phyloP scores from a whole-genome alignment of 2,329 filamentous ascomycete genomes.

The Pleurostoma richardsiae region DNA sequence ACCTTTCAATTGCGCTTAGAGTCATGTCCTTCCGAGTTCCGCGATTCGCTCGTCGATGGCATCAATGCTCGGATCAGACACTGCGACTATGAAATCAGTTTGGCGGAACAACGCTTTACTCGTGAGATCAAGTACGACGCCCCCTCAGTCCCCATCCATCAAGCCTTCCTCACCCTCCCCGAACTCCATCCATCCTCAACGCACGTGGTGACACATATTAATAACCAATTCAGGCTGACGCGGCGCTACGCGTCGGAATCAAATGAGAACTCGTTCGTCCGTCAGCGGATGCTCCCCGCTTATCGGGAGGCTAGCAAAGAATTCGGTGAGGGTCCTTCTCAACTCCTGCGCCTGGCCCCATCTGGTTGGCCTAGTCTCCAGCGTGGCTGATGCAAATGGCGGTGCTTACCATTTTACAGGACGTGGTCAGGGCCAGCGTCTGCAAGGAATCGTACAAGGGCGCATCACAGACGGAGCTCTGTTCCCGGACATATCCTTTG shows the following conservation, averaged over 20 bases:
- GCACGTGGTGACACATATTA: background rate
- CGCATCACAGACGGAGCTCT: background rate
- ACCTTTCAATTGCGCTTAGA: background rate
- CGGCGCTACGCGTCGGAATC: constrained; percentile 1
- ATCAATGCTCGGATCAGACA: background rate
- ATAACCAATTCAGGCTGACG: background rate
- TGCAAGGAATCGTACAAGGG: background rate
- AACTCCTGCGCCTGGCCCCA: background rate
- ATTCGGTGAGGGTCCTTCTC: background rate
- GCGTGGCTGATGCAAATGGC: background rate
- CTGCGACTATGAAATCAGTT: constrained; percentile 7
- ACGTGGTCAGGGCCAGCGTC: background rate
- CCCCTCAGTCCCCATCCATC: too few relatives aligned
- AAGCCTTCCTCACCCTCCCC: too few relatives aligned
- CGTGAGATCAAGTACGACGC: constrained; percentile 9
- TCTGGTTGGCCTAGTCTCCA: background rate
- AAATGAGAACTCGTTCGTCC: constrained; percentile 1
- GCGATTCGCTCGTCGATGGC: background rate
- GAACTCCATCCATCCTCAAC: too few relatives aligned
- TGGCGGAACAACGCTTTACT: constrained; percentile 9
- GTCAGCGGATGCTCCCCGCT: background rate
- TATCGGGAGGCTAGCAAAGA: background rate
- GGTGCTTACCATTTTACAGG: background rate
- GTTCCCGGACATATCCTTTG: background rate
- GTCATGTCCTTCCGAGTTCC: background rate